Conservation (phyloP, 129 eudicot species). For the Ambrosia artemisiifolia region DNA sequence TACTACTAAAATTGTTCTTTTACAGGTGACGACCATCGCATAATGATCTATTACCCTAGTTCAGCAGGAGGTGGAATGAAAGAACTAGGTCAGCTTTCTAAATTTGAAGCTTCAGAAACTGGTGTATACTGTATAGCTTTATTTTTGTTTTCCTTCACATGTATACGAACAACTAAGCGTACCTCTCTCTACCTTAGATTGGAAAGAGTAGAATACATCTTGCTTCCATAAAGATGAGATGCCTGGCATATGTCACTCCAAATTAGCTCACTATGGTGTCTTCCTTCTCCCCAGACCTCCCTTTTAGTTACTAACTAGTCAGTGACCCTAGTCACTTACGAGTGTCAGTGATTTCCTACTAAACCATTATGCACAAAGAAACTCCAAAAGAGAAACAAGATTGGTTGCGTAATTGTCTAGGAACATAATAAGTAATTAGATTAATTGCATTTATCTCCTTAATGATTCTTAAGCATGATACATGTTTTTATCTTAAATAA, state of each 20-base stretch:
- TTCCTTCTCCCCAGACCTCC: not conserved
- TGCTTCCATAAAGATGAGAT: not conserved
- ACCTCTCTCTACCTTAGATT: not conserved
- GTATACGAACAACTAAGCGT: not conserved
- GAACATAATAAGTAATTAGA: not conserved
- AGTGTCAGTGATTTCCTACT: not conserved
- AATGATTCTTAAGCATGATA: not conserved
- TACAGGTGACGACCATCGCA: constrained; percentile 86
- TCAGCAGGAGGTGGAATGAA: constrained; percentile 99
- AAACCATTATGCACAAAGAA: not conserved
- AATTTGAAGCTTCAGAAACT: constrained; percentile 4
- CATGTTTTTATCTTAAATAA: not conserved
- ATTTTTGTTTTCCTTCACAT: not conserved
- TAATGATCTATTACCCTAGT: constrained; percentile 98
- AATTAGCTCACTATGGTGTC: constrained; percentile 12
- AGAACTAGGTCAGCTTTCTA: constrained; percentile 70
- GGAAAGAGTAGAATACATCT: constrained; percentile 7
- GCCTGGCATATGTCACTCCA: not conserved
- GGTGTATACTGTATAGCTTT: not conserved
- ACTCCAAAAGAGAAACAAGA: not conserved
- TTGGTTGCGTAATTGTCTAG: not conserved
- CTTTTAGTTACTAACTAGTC: too few relatives aligned
- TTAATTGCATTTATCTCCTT: not conserved
- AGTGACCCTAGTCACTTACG: too few relatives aligned
- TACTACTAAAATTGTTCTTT: constrained; percentile 18